Percentiles rank a stretch among this genome's conserved stretches.
phyloP scores from a whole-genome alignment of 2,329 filamentous ascomycete species.

The Cercospora canescens region DNA sequence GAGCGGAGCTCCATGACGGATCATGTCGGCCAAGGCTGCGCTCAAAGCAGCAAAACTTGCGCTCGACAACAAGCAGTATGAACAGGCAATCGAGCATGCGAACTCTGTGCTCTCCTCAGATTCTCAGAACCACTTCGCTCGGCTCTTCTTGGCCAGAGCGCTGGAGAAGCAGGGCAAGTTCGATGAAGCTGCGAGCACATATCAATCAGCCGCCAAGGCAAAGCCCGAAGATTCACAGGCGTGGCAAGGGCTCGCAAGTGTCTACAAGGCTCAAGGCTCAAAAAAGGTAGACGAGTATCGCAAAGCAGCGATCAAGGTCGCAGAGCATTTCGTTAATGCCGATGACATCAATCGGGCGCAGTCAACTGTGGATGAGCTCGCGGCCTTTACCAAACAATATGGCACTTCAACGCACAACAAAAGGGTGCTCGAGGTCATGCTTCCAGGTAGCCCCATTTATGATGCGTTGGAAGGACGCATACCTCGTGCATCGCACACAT shows the following conservation, averaged over 20 bases:
- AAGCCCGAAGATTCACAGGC: conserved; percentile 78
- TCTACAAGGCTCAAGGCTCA: conserved; percentile 75
- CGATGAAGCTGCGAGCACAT: conserved; percentile 74
- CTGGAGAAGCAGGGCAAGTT: conserved; percentile 72
- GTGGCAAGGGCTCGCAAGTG: conserved; percentile 84
- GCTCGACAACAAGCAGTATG: conserved; percentile 76
- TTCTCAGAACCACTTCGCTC: conserved; percentile 79
- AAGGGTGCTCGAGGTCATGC: conserved; percentile 70
- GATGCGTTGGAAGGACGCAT: conserved; percentile 79
- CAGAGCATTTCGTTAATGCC: conserved; percentile 68
- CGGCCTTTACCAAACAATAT: conserved; percentile 69
- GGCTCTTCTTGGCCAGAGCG: conserved; percentile 83
- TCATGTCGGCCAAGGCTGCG: conserved; percentile 50
- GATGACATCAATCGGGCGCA: conserved; percentile 62
- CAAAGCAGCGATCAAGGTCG: conserved; percentile 69
- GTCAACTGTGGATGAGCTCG: conserved; percentile 74
- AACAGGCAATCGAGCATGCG: conserved; percentile 70
- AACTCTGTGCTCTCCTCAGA: conserved; percentile 70
- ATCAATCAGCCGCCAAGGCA: conserved; percentile 68
- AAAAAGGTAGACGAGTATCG: conserved; percentile 73
- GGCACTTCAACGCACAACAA: conserved; percentile 74
- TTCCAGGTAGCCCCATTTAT: conserved; percentile 82
- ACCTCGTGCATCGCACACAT: conserved; percentile 76
- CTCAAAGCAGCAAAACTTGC: conserved; percentile 80
- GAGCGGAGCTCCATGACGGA: conserved; percentile 11